Percentiles rank a stretch among this genome's conserved stretches.
These are phyloP conservation scores for Auriscalpium microsporum DNA, from an alignment of 768 basidiomycete genomes.

Conservation along the genomic window DNA sequence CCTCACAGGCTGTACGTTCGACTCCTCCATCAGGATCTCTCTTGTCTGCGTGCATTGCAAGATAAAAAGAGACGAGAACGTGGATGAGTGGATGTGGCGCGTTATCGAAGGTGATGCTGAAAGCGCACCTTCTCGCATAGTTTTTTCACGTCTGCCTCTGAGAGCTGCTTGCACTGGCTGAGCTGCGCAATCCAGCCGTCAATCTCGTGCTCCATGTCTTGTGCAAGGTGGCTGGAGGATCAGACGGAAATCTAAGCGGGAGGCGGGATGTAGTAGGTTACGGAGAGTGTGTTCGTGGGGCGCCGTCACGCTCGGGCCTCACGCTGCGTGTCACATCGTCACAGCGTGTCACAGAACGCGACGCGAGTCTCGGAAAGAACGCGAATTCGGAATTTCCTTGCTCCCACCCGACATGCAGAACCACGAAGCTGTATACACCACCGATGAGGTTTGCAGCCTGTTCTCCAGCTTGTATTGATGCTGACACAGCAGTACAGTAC, in stretches of 20 bases:
- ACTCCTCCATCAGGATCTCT: conserved; percentile 98
- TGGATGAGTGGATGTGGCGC: conserved; percentile 16
- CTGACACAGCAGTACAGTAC: conserved; percentile 42
- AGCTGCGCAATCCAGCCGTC: conserved; percentile 97
- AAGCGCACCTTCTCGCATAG: conserved; percentile 93
- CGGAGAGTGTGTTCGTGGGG: background rate
- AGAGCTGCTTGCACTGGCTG: conserved; percentile 93
- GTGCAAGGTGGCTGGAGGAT: conserved; percentile 5
- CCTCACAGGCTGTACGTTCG: conserved; percentile 95
- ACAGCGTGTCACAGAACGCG: background rate
- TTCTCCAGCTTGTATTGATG: conserved; percentile 1
- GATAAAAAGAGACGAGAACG: background rate
- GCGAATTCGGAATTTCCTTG: background rate
- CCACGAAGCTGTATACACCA: conserved; percentile 72
- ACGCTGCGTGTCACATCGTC: background rate
- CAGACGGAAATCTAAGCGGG: conserved; percentile 7
- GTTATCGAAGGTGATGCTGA: conserved; percentile 21
- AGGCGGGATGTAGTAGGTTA: background rate
- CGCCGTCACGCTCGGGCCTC: background rate
- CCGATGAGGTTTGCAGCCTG: conserved; percentile 58
- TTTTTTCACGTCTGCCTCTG: conserved; percentile 92
- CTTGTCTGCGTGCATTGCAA: conserved; percentile 55
- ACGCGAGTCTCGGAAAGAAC: background rate
- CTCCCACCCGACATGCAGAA: conserved; percentile 23
- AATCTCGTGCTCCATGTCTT: conserved; percentile 59